Evolutionary conservation across 169 alveolate species (phyloP).

Genomic region (Plasmodium adleri): DNA sequence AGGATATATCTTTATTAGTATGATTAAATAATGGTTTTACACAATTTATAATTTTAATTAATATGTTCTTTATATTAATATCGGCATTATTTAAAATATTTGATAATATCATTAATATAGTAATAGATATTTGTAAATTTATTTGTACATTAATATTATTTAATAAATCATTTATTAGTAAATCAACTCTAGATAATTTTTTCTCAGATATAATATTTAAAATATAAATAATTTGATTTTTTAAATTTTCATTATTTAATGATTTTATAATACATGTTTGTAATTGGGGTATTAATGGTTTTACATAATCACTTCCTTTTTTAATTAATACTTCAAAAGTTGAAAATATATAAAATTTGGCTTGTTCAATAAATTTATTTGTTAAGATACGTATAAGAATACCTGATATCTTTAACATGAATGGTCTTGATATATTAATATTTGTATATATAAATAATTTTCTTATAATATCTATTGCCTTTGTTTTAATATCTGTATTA

Average conservation of each 20-base stretch:
- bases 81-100: slow-evolving; percentile 51
- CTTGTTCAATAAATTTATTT: slow-evolving; percentile 71
- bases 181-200: slow-evolving; percentile 69
- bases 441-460: slow-evolving; percentile 63
- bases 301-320: slow-evolving; percentile 62
- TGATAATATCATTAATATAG: slow-evolving; percentile 72
- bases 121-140: slow-evolving; percentile 38
- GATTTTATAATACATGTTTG: slow-evolving; percentile 77
- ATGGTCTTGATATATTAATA: slow-evolving; percentile 19
- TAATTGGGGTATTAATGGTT: slow-evolving; percentile 72
- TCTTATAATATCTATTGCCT: slow-evolving; percentile 53
- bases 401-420: slow-evolving; percentile 69
- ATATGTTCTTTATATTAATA: slow-evolving; percentile 32
- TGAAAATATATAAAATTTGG: slow-evolving; percentile 57
- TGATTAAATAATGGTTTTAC: slow-evolving; percentile 42
- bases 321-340: slow-evolving; percentile 67
- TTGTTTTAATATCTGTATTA: slow-evolving; percentile 58
- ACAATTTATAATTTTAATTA: slow-evolving; percentile 54
- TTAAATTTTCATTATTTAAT: slow-evolving; percentile 60
- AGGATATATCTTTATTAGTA: slow-evolving; percentile 44
- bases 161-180: slow-evolving; percentile 65
- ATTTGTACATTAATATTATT: slow-evolving; percentile 65
- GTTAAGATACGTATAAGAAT: slow-evolving; percentile 69
- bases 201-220: slow-evolving; percentile 71
- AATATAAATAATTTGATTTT: slow-evolving; percentile 74